Conservation (phyloP, 176 grass and related monocot species). For the Aegilops tauschii region DNA sequence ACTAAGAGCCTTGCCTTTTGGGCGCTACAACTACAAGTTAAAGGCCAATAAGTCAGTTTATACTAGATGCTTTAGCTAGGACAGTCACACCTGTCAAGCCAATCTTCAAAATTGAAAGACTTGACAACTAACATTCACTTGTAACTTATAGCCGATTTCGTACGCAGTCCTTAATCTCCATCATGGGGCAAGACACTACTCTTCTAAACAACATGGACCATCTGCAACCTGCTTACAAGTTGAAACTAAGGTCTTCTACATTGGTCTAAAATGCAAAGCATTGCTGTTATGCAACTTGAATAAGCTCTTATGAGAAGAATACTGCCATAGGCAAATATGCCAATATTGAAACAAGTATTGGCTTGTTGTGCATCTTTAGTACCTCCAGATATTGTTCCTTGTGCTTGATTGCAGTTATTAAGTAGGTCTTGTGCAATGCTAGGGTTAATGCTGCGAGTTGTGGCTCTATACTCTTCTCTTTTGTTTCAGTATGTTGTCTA, state of each 20-base stretch:
- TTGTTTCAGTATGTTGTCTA: background rate
- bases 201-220: background rate
- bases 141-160: background rate
- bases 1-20: background rate
- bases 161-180: background rate
- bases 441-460: background rate
- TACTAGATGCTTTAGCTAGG: constrained; percentile 2
- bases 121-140: background rate
- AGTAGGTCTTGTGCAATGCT: background rate
- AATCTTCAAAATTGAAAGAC: background rate
- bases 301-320: background rate
- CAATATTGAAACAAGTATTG: background rate
- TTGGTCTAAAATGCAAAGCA: constrained; percentile 2
- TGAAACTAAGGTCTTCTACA: background rate
- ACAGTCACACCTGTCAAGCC: background rate
- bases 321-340: background rate
- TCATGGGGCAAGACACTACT: background rate
- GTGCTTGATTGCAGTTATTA: background rate
- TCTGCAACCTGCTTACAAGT: background rate
- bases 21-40: background rate
- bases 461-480: background rate
- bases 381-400: background rate
- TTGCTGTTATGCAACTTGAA: background rate
- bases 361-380: background rate
- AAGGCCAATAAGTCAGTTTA: background rate